A percentile compares a stretch with the other conserved stretches of the same genome.
phyloP scores from a whole-genome alignment of 2,329 filamentous ascomycete species.

The Chrysoporthe deuterocubensis region DNA sequence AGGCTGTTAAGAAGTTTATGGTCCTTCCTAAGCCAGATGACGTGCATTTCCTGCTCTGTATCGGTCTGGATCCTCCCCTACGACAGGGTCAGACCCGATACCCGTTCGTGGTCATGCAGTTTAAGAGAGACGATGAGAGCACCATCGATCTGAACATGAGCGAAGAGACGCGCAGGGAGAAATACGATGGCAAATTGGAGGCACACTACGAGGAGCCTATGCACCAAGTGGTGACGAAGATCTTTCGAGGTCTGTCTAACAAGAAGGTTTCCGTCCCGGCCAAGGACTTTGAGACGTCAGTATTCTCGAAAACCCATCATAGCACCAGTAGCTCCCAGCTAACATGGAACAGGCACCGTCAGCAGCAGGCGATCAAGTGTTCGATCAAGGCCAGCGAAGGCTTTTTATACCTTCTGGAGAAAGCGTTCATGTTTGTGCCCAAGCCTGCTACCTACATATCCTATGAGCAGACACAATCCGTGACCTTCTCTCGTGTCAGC shows the following conservation, averaged over 20 bases:
- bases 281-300: constrained; percentile 84
- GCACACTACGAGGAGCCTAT: constrained; percentile 92
- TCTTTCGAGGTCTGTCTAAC: constrained; percentile 91
- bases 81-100: constrained; percentile 97
- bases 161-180: constrained; percentile 78
- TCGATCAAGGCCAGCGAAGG: constrained; percentile 99
- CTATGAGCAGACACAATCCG: constrained; percentile 87
- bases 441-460: constrained; percentile 97
- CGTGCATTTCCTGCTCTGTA: constrained; percentile 89
- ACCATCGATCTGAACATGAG: constrained; percentile 96
- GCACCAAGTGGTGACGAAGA: constrained; percentile 90
- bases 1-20: constrained; percentile 98
- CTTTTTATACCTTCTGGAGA: constrained; percentile 94
- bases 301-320: constrained; percentile 24
- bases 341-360: constrained; percentile 69
- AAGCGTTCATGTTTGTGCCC: constrained; percentile 98
- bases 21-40: constrained; percentile 98
- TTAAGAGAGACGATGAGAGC: constrained; percentile 97
- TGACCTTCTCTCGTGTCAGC: constrained; percentile 94
- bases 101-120: constrained; percentile 98
- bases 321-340: constrained; percentile 11
- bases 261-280: constrained; percentile 95
- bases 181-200: constrained; percentile 89
- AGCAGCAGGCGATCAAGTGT: constrained; percentile 95
- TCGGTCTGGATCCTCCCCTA: constrained; percentile 91